A percentile compares a stretch with the other conserved stretches of the same genome.
Evolutionary conservation across 2,329 filamentous ascomycete species (phyloP).

Genomic region (Fusarium sp.): DNA sequence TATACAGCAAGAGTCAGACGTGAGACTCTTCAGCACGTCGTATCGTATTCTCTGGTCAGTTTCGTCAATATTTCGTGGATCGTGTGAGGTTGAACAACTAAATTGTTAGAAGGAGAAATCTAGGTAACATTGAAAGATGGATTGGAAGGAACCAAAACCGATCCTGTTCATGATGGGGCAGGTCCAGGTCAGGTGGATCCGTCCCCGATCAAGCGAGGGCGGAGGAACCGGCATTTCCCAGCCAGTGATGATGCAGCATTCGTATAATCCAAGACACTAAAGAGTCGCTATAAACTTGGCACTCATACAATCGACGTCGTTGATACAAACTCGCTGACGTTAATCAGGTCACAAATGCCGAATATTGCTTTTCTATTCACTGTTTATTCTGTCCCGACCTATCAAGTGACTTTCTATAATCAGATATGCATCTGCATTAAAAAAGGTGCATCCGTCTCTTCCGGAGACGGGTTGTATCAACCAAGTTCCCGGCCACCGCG

Average conservation of each 20-base stretch:
- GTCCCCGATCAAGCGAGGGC: slow-evolving; percentile 15
- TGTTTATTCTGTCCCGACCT: background rate
- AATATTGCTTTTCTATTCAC: background rate
- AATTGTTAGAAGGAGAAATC: slow-evolving; percentile 17
- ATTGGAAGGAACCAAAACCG: slow-evolving; percentile 6
- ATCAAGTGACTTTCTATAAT: background rate
- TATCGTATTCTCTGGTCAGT: background rate
- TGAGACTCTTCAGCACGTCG: slow-evolving; percentile 3
- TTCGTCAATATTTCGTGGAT: background rate
- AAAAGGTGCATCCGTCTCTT: background rate
- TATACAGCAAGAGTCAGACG: slow-evolving; percentile 2
- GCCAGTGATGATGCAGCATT: slow-evolving; percentile 23
- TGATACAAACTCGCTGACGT: background rate
- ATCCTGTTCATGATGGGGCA: slow-evolving; percentile 25
- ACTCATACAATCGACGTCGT: slow-evolving; percentile 6
- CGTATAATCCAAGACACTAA: slow-evolving; percentile 23
- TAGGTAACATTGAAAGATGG: slow-evolving; percentile 1
- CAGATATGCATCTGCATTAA: background rate
- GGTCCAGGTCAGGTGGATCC: slow-evolving; percentile 6
- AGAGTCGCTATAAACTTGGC: slow-evolving; percentile 14
- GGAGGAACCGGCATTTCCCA: slow-evolving; percentile 31
- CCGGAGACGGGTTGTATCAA: slow-evolving; percentile 7
- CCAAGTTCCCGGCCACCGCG: slow-evolving; percentile 14
- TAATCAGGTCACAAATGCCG: background rate
- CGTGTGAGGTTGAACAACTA: background rate